Evolutionary conservation across 2,329 filamentous ascomycete genomes (phyloP), one percentile per base, ranked within the genome.

Genomic region (Tolypocladium tundrense): DNA sequence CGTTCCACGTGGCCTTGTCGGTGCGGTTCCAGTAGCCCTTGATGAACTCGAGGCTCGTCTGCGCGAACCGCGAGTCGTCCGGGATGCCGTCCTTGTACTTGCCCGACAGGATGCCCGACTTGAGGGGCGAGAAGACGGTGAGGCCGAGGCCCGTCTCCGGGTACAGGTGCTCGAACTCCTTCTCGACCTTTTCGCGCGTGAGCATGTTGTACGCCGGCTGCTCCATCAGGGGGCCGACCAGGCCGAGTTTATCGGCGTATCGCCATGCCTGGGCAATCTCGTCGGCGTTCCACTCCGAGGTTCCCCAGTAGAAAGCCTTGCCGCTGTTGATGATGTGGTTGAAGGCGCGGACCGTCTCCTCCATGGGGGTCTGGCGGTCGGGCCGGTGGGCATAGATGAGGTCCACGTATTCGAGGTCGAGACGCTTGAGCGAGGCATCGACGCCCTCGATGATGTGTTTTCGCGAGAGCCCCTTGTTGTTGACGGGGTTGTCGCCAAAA

Each of bases 361-460:
- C 84, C 73, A 88, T 88, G 2, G 86, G 86, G 0, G 85, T 88
- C 53, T 82, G 75, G 10, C 83, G 78, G 67, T 90, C 87, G 1
- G 85, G 83, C 24, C 86, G 80, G 72, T 89, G 86, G 19, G 86
- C 85, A 66, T 86, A 88, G 63, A 89, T 77, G 50, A 88, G 73
- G 66, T 89, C 87, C 43, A 89, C 85, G 65, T 87, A 86, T 45
- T 79, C 74, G 53, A 85, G 75, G 33, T 74, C 72, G 21, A 86
- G 73, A 35, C 83, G 80, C 66, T 82, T 72, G 37, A 90, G 76
- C 10, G 81, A 82, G 37, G 76, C 75, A 55, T 83, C 77, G 62
- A 85, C 78, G 33, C 85, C 86, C 73, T 90, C 86, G 61, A 88
- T 75, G 57, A 89, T 76, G 71, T 88, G 86, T 71, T 90, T 90